phyloP scores from a whole-genome alignment of 2,329 filamentous ascomycete genomes.

The Sarocladium oryzae region DNA sequence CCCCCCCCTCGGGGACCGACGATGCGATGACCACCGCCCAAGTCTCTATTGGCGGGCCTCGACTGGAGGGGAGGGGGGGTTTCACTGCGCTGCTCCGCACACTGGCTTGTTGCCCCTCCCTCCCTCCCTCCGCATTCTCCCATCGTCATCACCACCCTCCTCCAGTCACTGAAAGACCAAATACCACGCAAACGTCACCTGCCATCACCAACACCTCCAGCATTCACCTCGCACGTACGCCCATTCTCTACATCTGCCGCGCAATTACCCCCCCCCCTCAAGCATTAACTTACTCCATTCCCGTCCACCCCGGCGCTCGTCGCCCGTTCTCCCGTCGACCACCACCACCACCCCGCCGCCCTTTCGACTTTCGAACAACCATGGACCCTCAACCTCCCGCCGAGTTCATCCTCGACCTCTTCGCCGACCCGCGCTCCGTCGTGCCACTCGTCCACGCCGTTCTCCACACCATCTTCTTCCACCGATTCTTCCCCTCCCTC shows the following conservation, averaged over 20 bases:
- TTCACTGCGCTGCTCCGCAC: not conserved
- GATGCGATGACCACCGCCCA: not conserved
- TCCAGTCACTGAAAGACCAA: not conserved
- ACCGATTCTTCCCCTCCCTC: constrained; percentile 89
- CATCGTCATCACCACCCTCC: constrained; percentile 7
- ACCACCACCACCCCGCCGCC: not conserved
- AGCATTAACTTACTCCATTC: too few species aligned
- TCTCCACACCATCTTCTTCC: constrained; percentile 97
- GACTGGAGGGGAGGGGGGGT: too few species aligned
- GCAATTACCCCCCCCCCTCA: too few species aligned
- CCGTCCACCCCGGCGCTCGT: too few species aligned
- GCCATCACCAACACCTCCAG: not conserved
- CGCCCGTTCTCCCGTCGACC: not conserved
- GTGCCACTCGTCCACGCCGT: constrained; percentile 92
- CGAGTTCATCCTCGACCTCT: constrained; percentile 90
- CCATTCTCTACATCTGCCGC: not conserved
- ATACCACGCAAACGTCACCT: not conserved
- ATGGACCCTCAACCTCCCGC: constrained; percentile 56
- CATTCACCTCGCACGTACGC: not conserved
- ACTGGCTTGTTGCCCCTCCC: not conserved
- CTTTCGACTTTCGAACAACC: constrained; percentile 8
- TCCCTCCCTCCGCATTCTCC: not conserved
- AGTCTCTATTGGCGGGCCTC: not conserved
- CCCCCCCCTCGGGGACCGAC: not conserved
- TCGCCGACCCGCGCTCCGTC: constrained; percentile 83